Percentiles rank a stretch among this genome's conserved stretches.
Conservation (phyloP, 441 rosid species). For the Rhodomyrtus psidioides region DNA sequence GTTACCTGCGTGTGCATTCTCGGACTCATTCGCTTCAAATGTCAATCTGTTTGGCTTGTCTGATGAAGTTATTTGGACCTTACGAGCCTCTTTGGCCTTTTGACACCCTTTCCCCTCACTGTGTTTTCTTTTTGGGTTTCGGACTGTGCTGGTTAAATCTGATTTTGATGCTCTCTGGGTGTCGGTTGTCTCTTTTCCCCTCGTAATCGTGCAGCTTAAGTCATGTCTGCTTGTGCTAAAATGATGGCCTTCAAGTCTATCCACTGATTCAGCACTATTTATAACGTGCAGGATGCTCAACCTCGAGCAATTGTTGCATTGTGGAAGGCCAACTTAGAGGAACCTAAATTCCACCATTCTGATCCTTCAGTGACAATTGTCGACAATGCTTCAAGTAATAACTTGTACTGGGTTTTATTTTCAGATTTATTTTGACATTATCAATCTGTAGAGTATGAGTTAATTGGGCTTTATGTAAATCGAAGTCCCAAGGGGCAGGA, state of each 20-base stretch:
- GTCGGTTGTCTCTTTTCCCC: background rate
- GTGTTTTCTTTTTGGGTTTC: background rate
- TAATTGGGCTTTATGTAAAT: conserved; percentile 43
- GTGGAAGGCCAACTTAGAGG: conserved; percentile 89
- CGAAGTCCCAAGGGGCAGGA: conserved; percentile 74
- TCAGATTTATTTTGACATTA: background rate
- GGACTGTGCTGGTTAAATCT: background rate
- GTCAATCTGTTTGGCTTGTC: background rate
- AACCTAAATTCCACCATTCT: conserved; percentile 50
- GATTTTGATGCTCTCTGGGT: background rate
- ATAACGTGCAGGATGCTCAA: conserved; percentile 62
- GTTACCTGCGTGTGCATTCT: background rate
- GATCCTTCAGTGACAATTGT: conserved; percentile 73
- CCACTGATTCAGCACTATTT: conserved; percentile 2
- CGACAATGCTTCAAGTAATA: conserved; percentile 64
- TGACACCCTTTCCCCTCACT: background rate
- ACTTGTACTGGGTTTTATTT: conserved; percentile 9
- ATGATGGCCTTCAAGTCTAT: background rate
- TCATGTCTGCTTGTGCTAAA: background rate
- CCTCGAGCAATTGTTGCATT: conserved; percentile 66
- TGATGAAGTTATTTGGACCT: background rate
- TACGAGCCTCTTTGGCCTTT: background rate
- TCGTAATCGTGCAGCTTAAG: background rate
- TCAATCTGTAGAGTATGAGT: conserved; percentile 7
- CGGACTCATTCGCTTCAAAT: background rate